Evolutionary conservation across 169 alveolate species (phyloP), one percentile per base, ranked within the genome.

Genomic region (Gregarina niphandrodes): DNA sequence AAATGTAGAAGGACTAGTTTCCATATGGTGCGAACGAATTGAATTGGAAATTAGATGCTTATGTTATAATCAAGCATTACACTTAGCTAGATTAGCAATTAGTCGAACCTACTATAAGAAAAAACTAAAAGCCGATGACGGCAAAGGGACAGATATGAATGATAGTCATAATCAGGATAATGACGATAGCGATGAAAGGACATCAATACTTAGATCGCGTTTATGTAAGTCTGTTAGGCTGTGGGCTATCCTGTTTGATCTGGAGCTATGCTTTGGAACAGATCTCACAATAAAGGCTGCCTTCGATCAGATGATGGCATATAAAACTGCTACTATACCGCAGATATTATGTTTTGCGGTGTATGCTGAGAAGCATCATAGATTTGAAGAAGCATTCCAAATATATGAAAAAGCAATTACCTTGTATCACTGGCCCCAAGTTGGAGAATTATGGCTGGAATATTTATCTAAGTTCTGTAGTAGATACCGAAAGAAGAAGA

Each of bases 351-450:
- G 58, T 42, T 67, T 43, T 44, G 73, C 74, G 9, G 55, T 22
- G 22, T 57, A 45, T 43, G 56, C 62, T 18, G 74, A 67, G 47
- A 61, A 61, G 0, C n/a, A 42, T 19, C 17, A 19, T 30, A 75
- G 64, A 53, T 82, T 70, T 50, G 96, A 86, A 56, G 88, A 77
- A 43, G 53, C 84, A 2, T 86, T 80, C 66, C 70, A 75, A 44
- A 80, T 75, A 9, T 86, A 70, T 55, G 96, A 86, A 52, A 64
- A 77, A 24, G 89, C 92, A 37, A 47, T 86, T 22, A 57, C 62
- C 20, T 63, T 72, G 20, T 84, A 80, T 57, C 46, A 57, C 32
- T 81, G 89, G 89, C 95, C 95, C 4, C 84, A 75, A 49, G 49
- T 70, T 4, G 73, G 77, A 56, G 87, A 79, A 49, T 51, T 84